These are phyloP conservation scores for Spinacia oleracea DNA, from an alignment of 179 eudicot genomes.

Conservation along the genomic window DNA sequence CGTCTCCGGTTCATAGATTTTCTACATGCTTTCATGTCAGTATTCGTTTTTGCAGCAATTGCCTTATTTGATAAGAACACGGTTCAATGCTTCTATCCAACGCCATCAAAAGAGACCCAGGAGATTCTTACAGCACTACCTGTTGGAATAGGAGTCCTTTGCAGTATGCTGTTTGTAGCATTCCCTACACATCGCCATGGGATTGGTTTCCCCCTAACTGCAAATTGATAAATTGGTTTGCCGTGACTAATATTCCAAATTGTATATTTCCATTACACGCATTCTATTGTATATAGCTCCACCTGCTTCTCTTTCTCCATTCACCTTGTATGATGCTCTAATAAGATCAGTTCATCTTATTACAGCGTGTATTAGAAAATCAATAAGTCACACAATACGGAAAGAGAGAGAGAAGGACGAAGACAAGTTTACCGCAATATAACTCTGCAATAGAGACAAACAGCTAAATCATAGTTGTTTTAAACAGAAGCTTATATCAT, in stretches of 20 bases:
- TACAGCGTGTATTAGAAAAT: not conserved
- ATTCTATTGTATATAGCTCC: slow-evolving; percentile 3
- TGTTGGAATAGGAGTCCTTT: slow-evolving; percentile 61
- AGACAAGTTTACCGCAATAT: not conserved
- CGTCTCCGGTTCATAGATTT: slow-evolving; percentile 59
- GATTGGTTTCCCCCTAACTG: slow-evolving; percentile 69
- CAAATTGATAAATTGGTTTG: slow-evolving; percentile 18
- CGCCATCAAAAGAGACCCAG: slow-evolving; percentile 46
- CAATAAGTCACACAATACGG: not conserved
- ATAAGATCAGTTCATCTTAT: not conserved
- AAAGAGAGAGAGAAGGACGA: not conserved
- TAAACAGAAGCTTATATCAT: not conserved
- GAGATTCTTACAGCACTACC: slow-evolving; percentile 67
- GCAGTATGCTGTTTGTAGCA: slow-evolving; percentile 68
- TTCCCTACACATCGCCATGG: slow-evolving; percentile 79
- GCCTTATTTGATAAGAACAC: slow-evolving; percentile 73
- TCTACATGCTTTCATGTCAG: slow-evolving; percentile 68
- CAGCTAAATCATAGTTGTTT: not conserved
- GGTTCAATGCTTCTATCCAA: slow-evolving; percentile 68
- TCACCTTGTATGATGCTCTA: not conserved
- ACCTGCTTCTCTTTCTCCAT: not conserved
- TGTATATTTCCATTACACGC: not conserved
- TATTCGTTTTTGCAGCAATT: slow-evolving; percentile 64
- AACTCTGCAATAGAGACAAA: not conserved
- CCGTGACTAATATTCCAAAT: not conserved